These are phyloP conservation scores for Triticum monococcum DNA, from an alignment of 176 grass and related monocot genomes.

Conservation along the genomic window DNA sequence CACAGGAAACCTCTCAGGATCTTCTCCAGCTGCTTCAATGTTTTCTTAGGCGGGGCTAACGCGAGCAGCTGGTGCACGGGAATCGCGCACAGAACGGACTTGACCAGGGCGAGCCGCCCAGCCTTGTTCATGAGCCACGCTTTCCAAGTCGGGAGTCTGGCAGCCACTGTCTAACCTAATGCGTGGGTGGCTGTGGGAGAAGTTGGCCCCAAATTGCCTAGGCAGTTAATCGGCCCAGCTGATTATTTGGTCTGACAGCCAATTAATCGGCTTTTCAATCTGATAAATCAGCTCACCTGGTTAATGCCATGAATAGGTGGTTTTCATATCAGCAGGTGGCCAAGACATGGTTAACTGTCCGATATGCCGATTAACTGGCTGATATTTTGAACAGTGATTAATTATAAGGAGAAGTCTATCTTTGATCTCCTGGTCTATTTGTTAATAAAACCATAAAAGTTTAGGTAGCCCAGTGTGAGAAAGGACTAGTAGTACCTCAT, in stretches of 20 bases:
- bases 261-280: background rate
- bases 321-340: background rate
- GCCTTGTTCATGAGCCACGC: no score
- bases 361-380: background rate
- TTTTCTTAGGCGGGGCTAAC: no score
- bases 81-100: no score
- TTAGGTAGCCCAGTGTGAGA: background rate
- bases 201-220: background rate
- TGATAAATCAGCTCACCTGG: background rate
- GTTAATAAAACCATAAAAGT: background rate
- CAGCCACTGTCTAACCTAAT: background rate
- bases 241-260: background rate
- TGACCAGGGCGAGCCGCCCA: no score
- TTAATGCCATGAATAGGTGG: background rate
- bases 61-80: no score
- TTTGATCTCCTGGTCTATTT: background rate
- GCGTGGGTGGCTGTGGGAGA: background rate
- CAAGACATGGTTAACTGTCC: background rate
- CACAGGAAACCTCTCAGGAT: no score
- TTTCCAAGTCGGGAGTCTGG: no score
- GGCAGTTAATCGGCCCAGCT: no score
- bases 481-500: background rate
- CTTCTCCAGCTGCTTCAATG: no score
- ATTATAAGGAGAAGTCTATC: background rate
- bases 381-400: background rate